These are phyloP conservation scores for Coniferiporia weirii DNA, from an alignment of 1,284 basidiomycete species.

Conservation along the genomic window DNA sequence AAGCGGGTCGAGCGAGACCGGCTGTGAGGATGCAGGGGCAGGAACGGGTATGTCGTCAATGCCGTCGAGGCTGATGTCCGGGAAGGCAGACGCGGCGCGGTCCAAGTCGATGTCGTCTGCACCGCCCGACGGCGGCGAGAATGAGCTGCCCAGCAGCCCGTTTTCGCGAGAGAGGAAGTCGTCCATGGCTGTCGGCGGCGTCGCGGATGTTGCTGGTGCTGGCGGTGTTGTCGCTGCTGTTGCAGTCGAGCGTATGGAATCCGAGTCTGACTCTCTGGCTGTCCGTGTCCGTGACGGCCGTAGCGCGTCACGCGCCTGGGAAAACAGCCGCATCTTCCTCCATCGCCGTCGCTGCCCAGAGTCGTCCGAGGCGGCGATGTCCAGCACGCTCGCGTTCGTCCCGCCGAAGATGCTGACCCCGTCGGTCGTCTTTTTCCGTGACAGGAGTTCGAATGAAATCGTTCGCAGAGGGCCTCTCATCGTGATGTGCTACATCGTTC, in stretches of 20 bases:
- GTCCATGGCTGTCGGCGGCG: conserved; percentile 5
- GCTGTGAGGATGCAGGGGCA: conserved; percentile 31
- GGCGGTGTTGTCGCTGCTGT: conserved; percentile 1
- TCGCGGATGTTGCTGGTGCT: background rate
- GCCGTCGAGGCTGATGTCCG: conserved; percentile 74
- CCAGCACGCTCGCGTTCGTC: too few species aligned
- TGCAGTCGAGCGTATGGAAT: background rate
- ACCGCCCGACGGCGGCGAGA: conserved; percentile 31
- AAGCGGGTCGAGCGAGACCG: conserved; percentile 22
- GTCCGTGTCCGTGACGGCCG: background rate
- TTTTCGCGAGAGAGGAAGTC: conserved; percentile 8
- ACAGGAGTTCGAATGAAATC: too few species aligned
- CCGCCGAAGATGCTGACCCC: too few species aligned
- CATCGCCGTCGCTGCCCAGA: background rate
- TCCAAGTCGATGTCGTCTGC: conserved; percentile 69
- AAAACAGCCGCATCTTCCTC: conserved; percentile 1
- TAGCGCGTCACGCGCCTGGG: background rate
- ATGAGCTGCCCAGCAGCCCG: conserved; percentile 25
- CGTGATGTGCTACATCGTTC: too few species aligned
- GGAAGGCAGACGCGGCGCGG: conserved; percentile 76
- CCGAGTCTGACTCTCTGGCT: background rate
- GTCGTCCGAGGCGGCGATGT: too few species aligned
- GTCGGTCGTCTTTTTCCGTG: too few species aligned
- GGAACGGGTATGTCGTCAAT: conserved; percentile 47
- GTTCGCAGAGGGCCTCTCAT: too few species aligned